phyloP scores from a whole-genome alignment of 225 moss, liverwort and hornwort genomes.

The Bryum argenteum region DNA sequence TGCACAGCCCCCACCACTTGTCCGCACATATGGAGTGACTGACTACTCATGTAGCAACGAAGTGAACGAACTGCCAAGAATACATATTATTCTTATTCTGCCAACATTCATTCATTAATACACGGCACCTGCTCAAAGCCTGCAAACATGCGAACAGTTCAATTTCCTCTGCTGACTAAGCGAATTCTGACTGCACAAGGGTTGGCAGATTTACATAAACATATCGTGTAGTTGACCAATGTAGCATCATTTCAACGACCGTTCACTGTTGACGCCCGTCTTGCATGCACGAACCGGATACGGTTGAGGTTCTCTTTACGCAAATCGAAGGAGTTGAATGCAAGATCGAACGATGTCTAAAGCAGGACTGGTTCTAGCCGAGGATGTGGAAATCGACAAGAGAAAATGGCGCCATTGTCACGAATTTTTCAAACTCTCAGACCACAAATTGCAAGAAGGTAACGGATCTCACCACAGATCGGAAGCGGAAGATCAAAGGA shows the following conservation, averaged over 20 bases:
- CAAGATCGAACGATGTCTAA: constrained; percentile 4
- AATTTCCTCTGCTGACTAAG: constrained; percentile 37
- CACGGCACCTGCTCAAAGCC: constrained; percentile 17
- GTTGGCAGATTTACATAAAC: not conserved
- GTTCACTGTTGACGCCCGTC: not conserved
- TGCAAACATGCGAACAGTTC: not conserved
- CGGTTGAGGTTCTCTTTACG: constrained; percentile 20
- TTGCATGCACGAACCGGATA: constrained; percentile 35
- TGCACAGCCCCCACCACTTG: not conserved
- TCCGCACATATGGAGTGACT: not conserved
- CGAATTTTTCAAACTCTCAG: not conserved
- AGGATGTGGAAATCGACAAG: not conserved
- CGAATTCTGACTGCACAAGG: constrained; percentile 21
- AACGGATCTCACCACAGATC: too few relatives aligned
- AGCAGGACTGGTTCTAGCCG: not conserved
- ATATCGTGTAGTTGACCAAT: too few relatives aligned
- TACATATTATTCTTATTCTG: not conserved
- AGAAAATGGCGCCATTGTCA: not conserved
- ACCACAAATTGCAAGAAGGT: too few relatives aligned
- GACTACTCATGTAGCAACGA: not conserved
- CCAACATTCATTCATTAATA: not conserved
- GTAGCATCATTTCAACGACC: too few relatives aligned
- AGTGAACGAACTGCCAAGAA: not conserved
- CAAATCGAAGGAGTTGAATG: constrained; percentile 19
- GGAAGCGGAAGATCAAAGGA: too few relatives aligned